These are phyloP conservation scores for Corymbia citriodora DNA, from an alignment of 441 rosid genomes.

Conservation along the genomic window DNA sequence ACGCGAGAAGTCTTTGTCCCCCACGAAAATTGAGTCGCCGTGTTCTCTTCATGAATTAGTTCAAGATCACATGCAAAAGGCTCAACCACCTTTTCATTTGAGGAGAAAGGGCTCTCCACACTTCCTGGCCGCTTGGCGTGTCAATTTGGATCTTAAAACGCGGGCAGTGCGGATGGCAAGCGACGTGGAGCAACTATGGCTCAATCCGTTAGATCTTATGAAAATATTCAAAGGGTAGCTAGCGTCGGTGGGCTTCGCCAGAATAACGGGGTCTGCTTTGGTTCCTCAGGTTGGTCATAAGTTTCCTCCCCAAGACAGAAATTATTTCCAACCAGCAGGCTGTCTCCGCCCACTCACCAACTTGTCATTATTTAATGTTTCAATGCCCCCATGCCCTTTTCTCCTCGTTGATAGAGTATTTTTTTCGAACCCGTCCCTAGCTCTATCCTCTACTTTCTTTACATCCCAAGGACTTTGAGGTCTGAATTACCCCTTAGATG, in stretches of 20 bases:
- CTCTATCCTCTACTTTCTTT: background rate
- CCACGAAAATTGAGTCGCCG: background rate
- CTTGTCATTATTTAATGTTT: no score
- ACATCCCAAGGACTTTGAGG: background rate
- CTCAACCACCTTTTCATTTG: background rate
- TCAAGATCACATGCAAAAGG: background rate
- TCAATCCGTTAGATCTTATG: background rate
- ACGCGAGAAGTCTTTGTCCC: background rate
- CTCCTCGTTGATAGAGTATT: background rate
- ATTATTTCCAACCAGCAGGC: background rate
- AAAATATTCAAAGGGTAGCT: background rate
- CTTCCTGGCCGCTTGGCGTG: background rate
- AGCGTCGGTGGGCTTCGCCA: background rate
- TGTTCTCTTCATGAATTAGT: background rate
- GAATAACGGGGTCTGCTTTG: background rate
- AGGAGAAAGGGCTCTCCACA: background rate
- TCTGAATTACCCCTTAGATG: background rate
- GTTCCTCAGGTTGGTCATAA: background rate
- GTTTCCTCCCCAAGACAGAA: background rate
- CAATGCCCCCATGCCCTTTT: background rate
- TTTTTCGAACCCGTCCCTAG: accelerated
- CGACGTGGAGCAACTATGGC: background rate
- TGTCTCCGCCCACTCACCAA: background rate
- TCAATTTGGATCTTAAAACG: background rate
- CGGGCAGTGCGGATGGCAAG: background rate